A percentile compares a stretch with the other conserved stretches of the same genome.
phyloP scores from a whole-genome alignment of 768 basidiomycete genomes.

The Lentinula lateritia region DNA sequence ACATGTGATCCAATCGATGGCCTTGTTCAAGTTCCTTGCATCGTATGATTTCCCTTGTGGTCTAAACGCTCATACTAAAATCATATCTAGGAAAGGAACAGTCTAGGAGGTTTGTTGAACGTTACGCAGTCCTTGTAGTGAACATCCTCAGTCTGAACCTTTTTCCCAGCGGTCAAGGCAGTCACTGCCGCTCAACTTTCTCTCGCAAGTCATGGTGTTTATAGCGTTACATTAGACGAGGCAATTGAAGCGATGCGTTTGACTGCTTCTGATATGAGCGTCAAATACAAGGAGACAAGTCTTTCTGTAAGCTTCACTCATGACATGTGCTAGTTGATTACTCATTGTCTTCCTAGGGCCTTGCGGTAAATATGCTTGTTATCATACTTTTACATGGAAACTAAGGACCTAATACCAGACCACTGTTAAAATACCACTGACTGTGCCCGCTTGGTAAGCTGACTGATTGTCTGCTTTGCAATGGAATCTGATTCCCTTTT shows the following conservation, averaged over 20 bases:
- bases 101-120: constrained; percentile 58
- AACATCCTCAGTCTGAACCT: neutral
- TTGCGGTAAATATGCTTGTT: neutral
- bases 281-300: constrained; percentile 94
- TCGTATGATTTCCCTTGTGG: constrained; percentile 43
- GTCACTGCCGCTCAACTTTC: constrained; percentile 92
- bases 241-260: constrained; percentile 94
- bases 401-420: constrained; percentile 7
- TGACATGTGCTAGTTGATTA: neutral
- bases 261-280: constrained; percentile 91
- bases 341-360: neutral
- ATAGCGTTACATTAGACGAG: constrained; percentile 86
- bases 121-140: neutral
- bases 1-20: constrained; percentile 96
- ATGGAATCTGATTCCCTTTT: neutral
- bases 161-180: constrained; percentile 73
- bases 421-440: constrained; percentile 73
- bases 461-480: neutral
- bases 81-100: constrained; percentile 65
- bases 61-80: neutral
- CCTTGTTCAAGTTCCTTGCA: constrained; percentile 92
- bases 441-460: constrained; percentile 72
- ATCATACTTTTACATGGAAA: neutral
- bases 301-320: constrained; percentile 56
- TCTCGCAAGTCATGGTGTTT: constrained; percentile 85